Evolutionary conservation across 306 rosid species (phyloP).

Genomic region (Dryas octopetala): DNA sequence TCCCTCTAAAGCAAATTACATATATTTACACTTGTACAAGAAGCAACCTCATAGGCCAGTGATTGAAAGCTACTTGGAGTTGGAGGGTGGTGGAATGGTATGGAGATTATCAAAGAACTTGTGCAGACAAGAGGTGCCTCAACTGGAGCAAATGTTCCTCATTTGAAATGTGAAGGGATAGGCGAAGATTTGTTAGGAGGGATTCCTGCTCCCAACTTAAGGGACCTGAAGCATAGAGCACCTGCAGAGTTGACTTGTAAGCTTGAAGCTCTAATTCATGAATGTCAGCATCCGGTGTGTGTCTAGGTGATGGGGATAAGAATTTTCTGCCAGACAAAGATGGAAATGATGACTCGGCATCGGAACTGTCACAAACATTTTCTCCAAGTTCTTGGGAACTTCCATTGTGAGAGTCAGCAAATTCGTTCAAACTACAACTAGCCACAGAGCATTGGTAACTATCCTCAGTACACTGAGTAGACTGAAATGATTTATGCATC

Average conservation of each 20-base stretch:
- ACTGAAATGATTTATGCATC: slow-evolving; percentile 2
- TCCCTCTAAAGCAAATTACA: slow-evolving; percentile 4
- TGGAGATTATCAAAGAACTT: slow-evolving; percentile 11
- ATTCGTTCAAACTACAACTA: slow-evolving; percentile 28
- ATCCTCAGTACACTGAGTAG: slow-evolving; percentile 6
- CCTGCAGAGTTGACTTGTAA: slow-evolving; percentile 27
- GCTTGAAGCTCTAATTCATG: slow-evolving; percentile 33
- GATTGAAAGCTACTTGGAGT: too few relatives aligned
- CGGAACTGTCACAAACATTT: slow-evolving; percentile 2
- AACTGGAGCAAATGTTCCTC: slow-evolving; percentile 35
- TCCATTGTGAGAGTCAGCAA: neutral
- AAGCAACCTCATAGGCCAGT: too few relatives aligned
- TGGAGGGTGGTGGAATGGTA: neutral
- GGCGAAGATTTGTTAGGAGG: slow-evolving; percentile 36
- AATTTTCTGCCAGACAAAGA: slow-evolving; percentile 1
- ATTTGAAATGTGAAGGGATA: slow-evolving; percentile 29
- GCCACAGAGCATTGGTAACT: slow-evolving; percentile 31
- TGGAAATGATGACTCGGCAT: slow-evolving; percentile 26
- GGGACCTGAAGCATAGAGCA: slow-evolving; percentile 35
- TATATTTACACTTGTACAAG: slow-evolving; percentile 15
- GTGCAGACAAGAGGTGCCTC: slow-evolving; percentile 28
- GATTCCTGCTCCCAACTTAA: slow-evolving; percentile 40
- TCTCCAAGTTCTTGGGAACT: neutral
- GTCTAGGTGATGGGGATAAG: neutral
- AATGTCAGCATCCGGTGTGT: slow-evolving; percentile 9